A percentile compares a stretch with the other conserved stretches of the same genome.
Conservation (phyloP, 225 moss, liverwort and hornwort species). For the Rhytidiadelphus loreus region DNA sequence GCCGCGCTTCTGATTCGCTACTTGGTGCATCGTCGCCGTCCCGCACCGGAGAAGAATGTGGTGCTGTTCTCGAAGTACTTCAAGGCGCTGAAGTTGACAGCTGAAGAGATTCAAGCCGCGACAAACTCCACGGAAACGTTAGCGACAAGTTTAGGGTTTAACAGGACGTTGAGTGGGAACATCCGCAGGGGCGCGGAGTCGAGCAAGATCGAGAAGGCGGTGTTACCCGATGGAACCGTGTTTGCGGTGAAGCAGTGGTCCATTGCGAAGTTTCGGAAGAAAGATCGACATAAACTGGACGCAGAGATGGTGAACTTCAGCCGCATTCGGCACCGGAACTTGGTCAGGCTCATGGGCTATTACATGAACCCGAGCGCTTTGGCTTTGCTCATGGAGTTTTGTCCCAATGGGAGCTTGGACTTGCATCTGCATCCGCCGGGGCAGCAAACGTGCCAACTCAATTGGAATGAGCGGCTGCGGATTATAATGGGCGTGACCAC, state of each 20-base stretch:
- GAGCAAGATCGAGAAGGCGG: conserved; percentile 37
- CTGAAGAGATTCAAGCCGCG: conserved; percentile 48
- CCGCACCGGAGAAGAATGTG: conserved; percentile 8
- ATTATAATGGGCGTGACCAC: conserved; percentile 43
- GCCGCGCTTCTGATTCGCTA: conserved; percentile 14
- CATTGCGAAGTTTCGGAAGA: conserved; percentile 16
- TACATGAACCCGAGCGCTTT: conserved; percentile 23
- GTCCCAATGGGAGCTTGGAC: conserved; percentile 36
- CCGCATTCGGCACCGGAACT: conserved; percentile 28
- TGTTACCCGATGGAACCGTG: conserved; percentile 42
- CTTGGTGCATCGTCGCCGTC: conserved; percentile 8
- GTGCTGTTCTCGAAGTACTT: conserved; percentile 49
- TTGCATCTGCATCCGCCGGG: conserved; percentile 41
- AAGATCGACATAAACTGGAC: conserved; percentile 19
- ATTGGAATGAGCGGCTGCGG: conserved; percentile 37
- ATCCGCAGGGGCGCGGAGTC: conserved; percentile 17
- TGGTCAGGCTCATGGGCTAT: conserved; percentile 44
- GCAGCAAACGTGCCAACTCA: conserved; percentile 34
- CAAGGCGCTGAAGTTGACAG: conserved; percentile 39
- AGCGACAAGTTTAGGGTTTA: neutral
- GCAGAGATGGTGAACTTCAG: conserved; percentile 32
- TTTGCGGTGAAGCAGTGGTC: conserved; percentile 46
- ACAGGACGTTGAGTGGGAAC: conserved; percentile 27
- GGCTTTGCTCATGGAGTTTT: conserved; percentile 44
- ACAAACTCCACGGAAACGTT: neutral